Conservation (phyloP, 2,329 filamentous ascomycete genomes). For the Claviceps sorghi region DNA sequence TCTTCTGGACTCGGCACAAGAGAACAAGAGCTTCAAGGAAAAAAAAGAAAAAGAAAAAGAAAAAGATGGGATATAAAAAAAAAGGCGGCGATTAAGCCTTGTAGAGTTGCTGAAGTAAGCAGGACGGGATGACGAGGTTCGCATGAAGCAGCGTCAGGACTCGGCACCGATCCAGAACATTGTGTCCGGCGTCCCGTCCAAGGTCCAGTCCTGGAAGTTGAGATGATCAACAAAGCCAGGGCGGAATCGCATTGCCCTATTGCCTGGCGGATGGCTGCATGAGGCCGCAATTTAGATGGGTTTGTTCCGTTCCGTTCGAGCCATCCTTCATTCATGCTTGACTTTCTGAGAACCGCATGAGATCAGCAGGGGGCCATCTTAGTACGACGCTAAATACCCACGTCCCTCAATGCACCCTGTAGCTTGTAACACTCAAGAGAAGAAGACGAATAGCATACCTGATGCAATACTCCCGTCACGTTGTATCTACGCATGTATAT, state of each 20-base stretch:
- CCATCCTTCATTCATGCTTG: neutral
- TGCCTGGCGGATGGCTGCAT: neutral
- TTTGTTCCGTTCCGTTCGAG: neutral
- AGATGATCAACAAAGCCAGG: neutral
- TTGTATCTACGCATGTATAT: neutral
- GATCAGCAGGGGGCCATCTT: neutral
- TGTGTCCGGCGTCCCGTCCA: neutral
- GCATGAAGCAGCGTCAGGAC: no score
- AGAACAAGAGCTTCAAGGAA: neutral
- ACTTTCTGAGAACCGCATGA: neutral
- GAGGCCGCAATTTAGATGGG: constrained; percentile 1
- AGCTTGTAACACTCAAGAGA: neutral
- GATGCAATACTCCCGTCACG: neutral
- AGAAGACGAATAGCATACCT: neutral
- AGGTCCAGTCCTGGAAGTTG: neutral
- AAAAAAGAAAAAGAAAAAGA: neutral
- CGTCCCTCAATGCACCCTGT: neutral
- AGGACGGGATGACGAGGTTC: neutral
- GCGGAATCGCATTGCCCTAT: neutral
- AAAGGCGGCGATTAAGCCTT: neutral
- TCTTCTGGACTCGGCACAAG: neutral
- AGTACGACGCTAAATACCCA: neutral
- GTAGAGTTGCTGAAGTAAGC: neutral
- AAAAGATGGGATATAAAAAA: neutral
- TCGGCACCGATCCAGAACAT: neutral